Conservation (phyloP, 2,329 filamentous ascomycete genomes). For the Beauveria australis region DNA sequence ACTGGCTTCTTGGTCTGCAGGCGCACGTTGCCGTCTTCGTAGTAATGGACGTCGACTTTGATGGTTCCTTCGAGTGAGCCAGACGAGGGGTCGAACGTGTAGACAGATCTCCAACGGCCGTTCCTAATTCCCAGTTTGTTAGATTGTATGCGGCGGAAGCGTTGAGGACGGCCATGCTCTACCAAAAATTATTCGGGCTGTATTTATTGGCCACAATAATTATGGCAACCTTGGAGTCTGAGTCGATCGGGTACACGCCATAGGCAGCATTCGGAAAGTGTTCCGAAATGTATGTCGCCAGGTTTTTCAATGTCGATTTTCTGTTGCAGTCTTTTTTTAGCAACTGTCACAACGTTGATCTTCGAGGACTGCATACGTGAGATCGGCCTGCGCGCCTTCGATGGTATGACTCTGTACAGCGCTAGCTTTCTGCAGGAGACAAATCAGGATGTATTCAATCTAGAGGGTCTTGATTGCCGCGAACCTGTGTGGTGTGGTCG, state of each 20-base stretch:
- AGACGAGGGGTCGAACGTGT: conserved; percentile 66
- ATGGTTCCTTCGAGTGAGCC: conserved; percentile 66
- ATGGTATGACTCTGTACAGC: conserved; percentile 69
- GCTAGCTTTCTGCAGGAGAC: conserved; percentile 62
- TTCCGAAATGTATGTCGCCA: conserved; percentile 70
- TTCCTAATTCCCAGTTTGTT: conserved; percentile 51
- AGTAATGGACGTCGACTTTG: conserved; percentile 97
- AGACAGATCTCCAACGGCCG: conserved; percentile 88
- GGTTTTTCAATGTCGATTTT: conserved; percentile 73
- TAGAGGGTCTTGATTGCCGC: conserved; percentile 6
- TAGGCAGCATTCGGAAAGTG: conserved; percentile 79
- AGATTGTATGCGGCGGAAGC: conserved; percentile 12
- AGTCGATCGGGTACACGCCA: conserved; percentile 73
- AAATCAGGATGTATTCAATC: conserved; percentile 13
- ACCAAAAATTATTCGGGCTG: conserved; percentile 97
- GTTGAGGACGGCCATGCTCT: conserved; percentile 16
- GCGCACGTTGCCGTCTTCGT: conserved; percentile 96
- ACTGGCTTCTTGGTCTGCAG: conserved; percentile 81
- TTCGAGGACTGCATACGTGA: conserved; percentile 56
- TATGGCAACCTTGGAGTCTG: conserved; percentile 69
- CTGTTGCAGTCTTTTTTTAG: conserved; percentile 34
- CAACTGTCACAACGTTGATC: not conserved
- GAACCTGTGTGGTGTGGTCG: conserved; percentile 72
- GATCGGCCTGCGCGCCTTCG: conserved; percentile 67
- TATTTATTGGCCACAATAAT: conserved; percentile 93